Base-by-base conservation (phyloP, 345 rosid genomes). In the Brassica carinata region DNA sequence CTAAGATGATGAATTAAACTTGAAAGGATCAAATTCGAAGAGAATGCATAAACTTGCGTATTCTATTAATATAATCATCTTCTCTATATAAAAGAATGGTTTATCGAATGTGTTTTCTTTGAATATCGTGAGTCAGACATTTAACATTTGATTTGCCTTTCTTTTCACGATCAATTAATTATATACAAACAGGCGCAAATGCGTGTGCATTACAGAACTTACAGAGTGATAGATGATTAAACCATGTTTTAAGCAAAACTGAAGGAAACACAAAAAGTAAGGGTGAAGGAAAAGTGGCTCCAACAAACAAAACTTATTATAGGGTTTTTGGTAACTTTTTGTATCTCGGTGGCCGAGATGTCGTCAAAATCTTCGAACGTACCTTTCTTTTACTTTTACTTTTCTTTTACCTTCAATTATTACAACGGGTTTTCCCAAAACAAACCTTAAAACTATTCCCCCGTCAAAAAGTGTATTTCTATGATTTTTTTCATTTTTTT, bases 261-360 rank as follows among this genome's bases (percentile, higher is more conserved):
- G 34, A 31, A 31, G 6, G 34, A 31, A 31, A 31, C 34, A 31
- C 34, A 31, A 31, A 45, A 8, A 33, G 65, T 5, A 65, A 33
- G 51, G 5, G 17, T 27, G 13, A 38, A 38, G 45, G 45, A 38
- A 38, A 38, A 38, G 8, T 38, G 45, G 45, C 2, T 38, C 45
- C 45, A 38, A 9, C 45, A 38, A 38, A 8, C 11, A 38, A 38
- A 38, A 33, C 36, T 33, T 33, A 33, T 38, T 38, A 8, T 5
- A 43, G n/a, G 45, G 13, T 13, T 48, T 48, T 48, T 48, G 55
- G 55, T 48, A 13, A 48, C 6, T 48, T 48, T 72, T 65, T 40
- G 19, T 71, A 29, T 77, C 65, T 77, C 3, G 76, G 71, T 64
- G 72, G 77, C 45, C 81, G 81, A 64, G 77, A 78, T 78, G 81